Evolutionary conservation across 768 basidiomycete species (phyloP).

Genomic region (Podaxis sp.): DNA sequence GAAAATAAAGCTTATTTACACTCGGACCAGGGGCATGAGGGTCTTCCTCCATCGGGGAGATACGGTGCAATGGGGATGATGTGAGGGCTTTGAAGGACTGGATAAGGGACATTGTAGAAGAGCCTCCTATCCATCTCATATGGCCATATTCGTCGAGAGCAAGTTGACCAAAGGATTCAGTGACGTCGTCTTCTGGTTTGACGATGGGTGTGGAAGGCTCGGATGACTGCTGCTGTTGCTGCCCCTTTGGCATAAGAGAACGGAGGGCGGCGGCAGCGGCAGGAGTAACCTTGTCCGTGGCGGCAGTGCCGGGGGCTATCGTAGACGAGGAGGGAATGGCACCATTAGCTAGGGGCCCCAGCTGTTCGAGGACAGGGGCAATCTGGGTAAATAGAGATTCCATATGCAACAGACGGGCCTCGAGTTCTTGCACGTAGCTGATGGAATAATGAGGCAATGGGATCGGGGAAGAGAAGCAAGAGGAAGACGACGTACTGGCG

Average conservation of each 20-base stretch:
- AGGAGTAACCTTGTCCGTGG: conserved; percentile 30
- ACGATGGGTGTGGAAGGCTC: conserved; percentile 36
- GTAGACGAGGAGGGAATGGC: conserved; percentile 27
- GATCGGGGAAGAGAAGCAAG: not conserved
- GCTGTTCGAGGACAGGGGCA: conserved; percentile 71
- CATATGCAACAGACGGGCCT: conserved; percentile 84
- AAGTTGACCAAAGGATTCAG: conserved; percentile 82
- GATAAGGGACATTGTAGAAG: conserved; percentile 88
- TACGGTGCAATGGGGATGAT: conserved; percentile 67
- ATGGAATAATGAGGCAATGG: conserved; percentile 12
- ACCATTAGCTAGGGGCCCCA: conserved; percentile 52
- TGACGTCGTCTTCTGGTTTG: conserved; percentile 61
- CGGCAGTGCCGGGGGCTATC: conserved; percentile 23
- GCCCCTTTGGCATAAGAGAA: conserved; percentile 32
- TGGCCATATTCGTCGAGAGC: conserved; percentile 88
- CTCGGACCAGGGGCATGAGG: conserved; percentile 74
- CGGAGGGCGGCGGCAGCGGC: conserved; percentile 32
- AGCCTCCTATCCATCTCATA: conserved; percentile 89
- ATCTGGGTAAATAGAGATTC: conserved; percentile 82
- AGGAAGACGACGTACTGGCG: conserved; percentile 61
- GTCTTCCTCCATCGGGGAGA: conserved; percentile 83
- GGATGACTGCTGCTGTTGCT: conserved; percentile 26
- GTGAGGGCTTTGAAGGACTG: conserved; percentile 81
- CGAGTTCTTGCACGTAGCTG: conserved; percentile 90
- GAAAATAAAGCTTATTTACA: conserved; percentile 84